These are phyloP conservation scores for Fusarium sp. DNA, from an alignment of 2,329 filamentous ascomycete genomes.

Conservation along the genomic window DNA sequence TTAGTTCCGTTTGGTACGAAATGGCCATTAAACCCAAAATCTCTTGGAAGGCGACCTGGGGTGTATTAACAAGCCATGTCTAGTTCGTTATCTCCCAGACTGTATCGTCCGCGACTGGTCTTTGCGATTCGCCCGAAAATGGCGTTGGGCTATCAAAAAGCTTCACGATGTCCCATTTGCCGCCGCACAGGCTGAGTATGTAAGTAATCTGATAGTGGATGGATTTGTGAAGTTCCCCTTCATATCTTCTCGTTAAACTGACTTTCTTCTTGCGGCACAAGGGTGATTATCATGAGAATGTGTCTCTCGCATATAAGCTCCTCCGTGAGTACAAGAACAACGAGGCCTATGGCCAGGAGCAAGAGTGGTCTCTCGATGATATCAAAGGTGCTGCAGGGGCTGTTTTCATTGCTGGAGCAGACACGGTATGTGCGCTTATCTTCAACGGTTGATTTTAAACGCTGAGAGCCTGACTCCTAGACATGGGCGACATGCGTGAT, in stretches of 20 bases:
- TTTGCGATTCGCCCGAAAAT: slow-evolving; percentile 52
- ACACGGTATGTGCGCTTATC: slow-evolving; percentile 53
- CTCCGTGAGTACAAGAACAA: slow-evolving; percentile 37
- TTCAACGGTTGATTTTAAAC: slow-evolving; percentile 40
- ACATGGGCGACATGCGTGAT: slow-evolving; percentile 53
- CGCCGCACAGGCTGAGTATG: slow-evolving; percentile 47
- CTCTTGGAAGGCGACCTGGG: not conserved
- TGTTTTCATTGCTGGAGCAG: slow-evolving; percentile 63
- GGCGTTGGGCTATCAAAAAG: slow-evolving; percentile 53
- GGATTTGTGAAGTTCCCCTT: not conserved
- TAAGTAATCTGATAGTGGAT: slow-evolving; percentile 30
- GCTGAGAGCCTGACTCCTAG: slow-evolving; percentile 31
- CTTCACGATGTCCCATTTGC: slow-evolving; percentile 53
- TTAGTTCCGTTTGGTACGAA: slow-evolving; percentile 57
- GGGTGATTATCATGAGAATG: slow-evolving; percentile 29
- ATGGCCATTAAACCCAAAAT: not conserved
- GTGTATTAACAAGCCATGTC: slow-evolving; percentile 16
- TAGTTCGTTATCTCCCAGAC: slow-evolving; percentile 47
- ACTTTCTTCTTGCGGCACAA: slow-evolving; percentile 25
- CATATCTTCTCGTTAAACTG: slow-evolving; percentile 7
- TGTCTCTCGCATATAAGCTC: slow-evolving; percentile 48
- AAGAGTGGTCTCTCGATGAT: slow-evolving; percentile 56
- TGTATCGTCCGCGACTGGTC: slow-evolving; percentile 52
- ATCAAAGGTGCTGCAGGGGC: slow-evolving; percentile 65
- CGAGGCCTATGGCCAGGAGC: slow-evolving; percentile 19